phyloP scores from a whole-genome alignment of 2,329 filamentous ascomycete genomes.

The Alternaria ventricosa region DNA sequence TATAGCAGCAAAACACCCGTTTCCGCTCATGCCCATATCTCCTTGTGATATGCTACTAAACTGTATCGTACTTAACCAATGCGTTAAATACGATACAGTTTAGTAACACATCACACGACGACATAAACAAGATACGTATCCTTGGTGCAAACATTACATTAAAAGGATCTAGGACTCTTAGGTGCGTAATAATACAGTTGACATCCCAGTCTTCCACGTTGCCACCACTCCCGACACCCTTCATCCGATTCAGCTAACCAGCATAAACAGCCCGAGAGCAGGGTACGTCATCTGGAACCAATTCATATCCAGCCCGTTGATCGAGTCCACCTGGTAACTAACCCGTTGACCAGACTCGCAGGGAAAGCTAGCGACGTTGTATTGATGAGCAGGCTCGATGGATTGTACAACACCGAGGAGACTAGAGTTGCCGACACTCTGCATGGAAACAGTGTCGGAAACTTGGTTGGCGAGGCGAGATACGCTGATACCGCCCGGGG shows the following conservation, averaged over 20 bases:
- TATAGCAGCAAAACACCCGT: not conserved
- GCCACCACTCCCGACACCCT: not conserved
- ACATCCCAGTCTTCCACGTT: not conserved
- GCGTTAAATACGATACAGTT: not conserved
- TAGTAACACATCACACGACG: not conserved
- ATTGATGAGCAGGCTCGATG: constrained; percentile 24
- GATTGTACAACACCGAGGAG: constrained; percentile 20
- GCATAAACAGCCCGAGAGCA: constrained; percentile 33
- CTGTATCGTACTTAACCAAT: too few relatives aligned
- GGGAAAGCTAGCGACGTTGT: constrained; percentile 27
- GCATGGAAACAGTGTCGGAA: not conserved
- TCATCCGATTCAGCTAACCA: not conserved
- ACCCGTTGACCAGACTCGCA: constrained; percentile 34
- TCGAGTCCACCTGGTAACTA: constrained; percentile 32
- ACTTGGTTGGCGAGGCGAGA: constrained; percentile 24
- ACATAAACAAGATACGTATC: not conserved
- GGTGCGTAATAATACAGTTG: not conserved
- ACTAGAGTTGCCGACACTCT: not conserved
- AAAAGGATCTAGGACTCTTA: not conserved
- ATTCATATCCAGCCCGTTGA: constrained; percentile 29
- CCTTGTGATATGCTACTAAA: not conserved
- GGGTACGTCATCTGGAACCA: constrained; percentile 38
- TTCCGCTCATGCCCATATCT: not conserved
- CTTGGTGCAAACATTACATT: not conserved
- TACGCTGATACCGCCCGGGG: constrained; percentile 46